A percentile compares a stretch with the other conserved stretches of the same genome.
phyloP scores from a whole-genome alignment of 306 rosid genomes.

The Vigna unguiculata region DNA sequence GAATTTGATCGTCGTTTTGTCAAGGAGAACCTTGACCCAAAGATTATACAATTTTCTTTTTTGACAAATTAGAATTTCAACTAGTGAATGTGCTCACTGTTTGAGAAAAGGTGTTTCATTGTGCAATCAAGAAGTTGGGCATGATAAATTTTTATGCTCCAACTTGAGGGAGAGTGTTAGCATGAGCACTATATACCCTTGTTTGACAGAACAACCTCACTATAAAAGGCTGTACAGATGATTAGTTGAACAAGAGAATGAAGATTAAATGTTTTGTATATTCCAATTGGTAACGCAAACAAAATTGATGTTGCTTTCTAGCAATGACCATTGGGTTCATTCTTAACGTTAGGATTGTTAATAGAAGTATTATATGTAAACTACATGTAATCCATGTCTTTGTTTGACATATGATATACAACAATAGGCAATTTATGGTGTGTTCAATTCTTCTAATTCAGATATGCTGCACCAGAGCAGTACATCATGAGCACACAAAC shows the following conservation, averaged over 20 bases:
- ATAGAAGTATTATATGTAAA: background rate
- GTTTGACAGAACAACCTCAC: no score
- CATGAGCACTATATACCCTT: no score
- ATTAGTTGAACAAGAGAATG: background rate
- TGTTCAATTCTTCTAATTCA: conserved; percentile 48
- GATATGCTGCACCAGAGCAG: conserved; percentile 98
- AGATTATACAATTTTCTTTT: no score
- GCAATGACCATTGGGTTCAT: conserved; percentile 19
- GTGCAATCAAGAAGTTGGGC: no score
- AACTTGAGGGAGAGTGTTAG: no score
- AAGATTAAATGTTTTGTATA: background rate
- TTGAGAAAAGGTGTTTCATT: no score
- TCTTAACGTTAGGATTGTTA: conserved; percentile 14
- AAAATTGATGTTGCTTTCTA: conserved; percentile 3
- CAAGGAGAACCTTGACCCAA: no score
- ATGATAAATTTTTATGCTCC: no score
- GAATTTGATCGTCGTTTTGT: no score
- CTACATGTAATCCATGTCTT: background rate
- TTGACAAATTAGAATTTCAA: no score
- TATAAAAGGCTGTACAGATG: no score
- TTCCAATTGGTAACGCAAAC: conserved; percentile 4
- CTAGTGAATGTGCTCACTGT: no score
- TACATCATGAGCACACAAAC: conserved; percentile 99
- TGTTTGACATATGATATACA: conserved; percentile 22
- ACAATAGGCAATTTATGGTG: background rate